These are phyloP conservation scores for Graphiopsis chlorocephala DNA, from an alignment of 2,329 filamentous ascomycete genomes.

Conservation along the genomic window DNA sequence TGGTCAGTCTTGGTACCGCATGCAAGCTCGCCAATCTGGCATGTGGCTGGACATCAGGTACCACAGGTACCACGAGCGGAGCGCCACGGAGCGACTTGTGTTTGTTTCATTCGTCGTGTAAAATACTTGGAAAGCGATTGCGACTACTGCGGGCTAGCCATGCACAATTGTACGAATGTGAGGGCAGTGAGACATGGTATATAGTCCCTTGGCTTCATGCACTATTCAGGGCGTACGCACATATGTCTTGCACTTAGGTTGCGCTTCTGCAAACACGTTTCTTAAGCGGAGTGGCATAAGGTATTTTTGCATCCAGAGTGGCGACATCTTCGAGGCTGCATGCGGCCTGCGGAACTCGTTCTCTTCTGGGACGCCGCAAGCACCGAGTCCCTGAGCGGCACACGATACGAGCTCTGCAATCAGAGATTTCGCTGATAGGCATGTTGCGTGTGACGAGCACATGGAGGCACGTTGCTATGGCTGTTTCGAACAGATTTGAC, in stretches of 20 bases:
- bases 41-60: neutral
- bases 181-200: conserved; percentile 1
- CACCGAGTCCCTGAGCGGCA: neutral
- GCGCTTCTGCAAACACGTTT: neutral
- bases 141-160: neutral
- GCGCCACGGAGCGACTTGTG: neutral
- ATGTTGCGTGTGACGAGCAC: neutral
- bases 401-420: neutral
- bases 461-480: neutral
- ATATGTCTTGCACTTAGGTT: neutral
- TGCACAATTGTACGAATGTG: neutral
- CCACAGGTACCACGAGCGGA: neutral
- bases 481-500: neutral
- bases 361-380: neutral
- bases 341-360: neutral
- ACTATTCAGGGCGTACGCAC: neutral
- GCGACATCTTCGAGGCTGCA: neutral
- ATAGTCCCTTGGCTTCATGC: neutral
- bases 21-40: neutral
- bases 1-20: neutral
- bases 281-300: neutral
- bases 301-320: neutral
- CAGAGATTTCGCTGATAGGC: neutral
- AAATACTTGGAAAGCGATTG: neutral
- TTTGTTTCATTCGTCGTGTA: neutral